phyloP scores from a whole-genome alignment of 2,329 filamentous ascomycete genomes.

The Fusarium zealandicum region DNA sequence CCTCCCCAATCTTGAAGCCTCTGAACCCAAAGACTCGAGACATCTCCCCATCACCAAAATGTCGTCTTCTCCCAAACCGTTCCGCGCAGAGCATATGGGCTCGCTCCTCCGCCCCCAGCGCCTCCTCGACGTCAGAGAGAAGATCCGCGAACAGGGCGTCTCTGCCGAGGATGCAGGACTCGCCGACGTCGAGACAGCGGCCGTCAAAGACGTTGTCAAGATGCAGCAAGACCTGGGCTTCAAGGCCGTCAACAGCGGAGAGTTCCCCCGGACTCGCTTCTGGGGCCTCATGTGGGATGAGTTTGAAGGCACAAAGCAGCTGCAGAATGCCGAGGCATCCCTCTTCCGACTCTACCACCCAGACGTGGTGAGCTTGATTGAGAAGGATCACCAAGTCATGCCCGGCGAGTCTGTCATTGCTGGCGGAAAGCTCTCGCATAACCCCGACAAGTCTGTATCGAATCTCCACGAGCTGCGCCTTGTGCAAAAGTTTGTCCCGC shows the following conservation, averaged over 20 bases:
- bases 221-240: constrained; percentile 72
- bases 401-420: constrained; percentile 64
- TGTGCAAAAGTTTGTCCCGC: constrained; percentile 55
- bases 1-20: neutral
- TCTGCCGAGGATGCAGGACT: constrained; percentile 64
- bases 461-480: constrained; percentile 60
- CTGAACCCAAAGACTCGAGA: neutral
- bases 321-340: constrained; percentile 58
- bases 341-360: constrained; percentile 64
- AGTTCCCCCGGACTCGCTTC: constrained; percentile 63
- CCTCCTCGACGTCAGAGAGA: constrained; percentile 44
- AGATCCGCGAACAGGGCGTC: constrained; percentile 44
- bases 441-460: constrained; percentile 50
- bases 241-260: constrained; percentile 73
- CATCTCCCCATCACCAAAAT: constrained; percentile 10
- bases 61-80: constrained; percentile 55
- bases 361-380: constrained; percentile 61
- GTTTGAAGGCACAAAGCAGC: constrained; percentile 56
- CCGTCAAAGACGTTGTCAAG: constrained; percentile 63
- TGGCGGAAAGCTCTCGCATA: constrained; percentile 55
- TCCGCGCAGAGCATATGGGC: constrained; percentile 79
- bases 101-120: constrained; percentile 73
- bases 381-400: constrained; percentile 62
- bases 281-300: constrained; percentile 63
- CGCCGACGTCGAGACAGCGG: constrained; percentile 65